These are phyloP conservation scores for Cercospora sp. DNA, from an alignment of 2,329 filamentous ascomycete genomes.

Conservation along the genomic window DNA sequence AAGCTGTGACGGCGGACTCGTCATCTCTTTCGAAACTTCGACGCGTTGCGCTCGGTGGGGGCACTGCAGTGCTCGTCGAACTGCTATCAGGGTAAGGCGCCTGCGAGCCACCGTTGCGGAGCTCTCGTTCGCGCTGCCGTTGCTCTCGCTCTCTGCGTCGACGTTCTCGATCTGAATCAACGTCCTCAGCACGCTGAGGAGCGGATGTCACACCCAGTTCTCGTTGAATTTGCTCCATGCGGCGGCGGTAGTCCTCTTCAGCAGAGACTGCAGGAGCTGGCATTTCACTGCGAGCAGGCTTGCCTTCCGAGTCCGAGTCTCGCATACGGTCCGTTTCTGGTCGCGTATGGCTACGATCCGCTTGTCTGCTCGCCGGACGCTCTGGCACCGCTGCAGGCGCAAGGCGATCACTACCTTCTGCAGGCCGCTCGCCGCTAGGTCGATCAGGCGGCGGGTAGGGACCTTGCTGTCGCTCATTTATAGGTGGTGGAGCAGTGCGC, in stretches of 20 bases:
- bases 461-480: conserved; percentile 21
- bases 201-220: conserved; percentile 43
- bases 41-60: not conserved
- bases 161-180: conserved; percentile 37
- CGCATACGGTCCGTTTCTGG: conserved; percentile 10
- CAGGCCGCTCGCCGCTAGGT: conserved; percentile 1
- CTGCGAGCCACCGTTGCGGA: conserved; percentile 19
- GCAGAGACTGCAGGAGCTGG: conserved; percentile 43
- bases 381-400: conserved; percentile 12
- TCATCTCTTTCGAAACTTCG: conserved; percentile 31
- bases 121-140: conserved; percentile 33
- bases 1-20: conserved; percentile 16
- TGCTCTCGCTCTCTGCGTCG: conserved; percentile 37
- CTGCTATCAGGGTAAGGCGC: conserved; percentile 22
- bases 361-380: conserved; percentile 16
- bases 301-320: conserved; percentile 18
- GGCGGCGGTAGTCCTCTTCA: conserved; percentile 54
- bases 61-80: conserved; percentile 13
- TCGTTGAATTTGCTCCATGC: conserved; percentile 49
- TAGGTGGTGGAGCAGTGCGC: conserved; percentile 23
- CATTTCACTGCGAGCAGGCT: conserved; percentile 23
- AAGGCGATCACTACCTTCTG: conserved; percentile 3
- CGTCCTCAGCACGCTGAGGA: conserved; percentile 28
- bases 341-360: conserved; percentile 15
- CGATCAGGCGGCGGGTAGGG: conserved; percentile 8